Base-by-base conservation (phyloP, 2,329 filamentous ascomycete genomes). In the Metarhizium brunneum region DNA sequence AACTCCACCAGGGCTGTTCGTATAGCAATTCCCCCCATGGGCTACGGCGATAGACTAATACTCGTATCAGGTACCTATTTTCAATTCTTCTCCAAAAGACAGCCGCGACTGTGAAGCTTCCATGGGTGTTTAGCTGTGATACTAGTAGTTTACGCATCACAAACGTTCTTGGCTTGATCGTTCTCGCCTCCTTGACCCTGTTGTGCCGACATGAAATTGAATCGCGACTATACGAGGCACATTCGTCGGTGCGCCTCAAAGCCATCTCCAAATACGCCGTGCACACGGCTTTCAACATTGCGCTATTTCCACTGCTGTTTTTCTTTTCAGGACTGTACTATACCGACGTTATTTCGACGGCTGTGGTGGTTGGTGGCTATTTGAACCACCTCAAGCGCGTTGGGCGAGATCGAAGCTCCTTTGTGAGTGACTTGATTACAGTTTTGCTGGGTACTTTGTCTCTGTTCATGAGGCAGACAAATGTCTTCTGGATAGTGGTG, bases 281-380 rank as follows among this genome's bases (percentile, higher is more conserved):
- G 30, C 83, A 90, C 62, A 84, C 83, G 0, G 87, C 86, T 2
- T 65, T 94, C 61, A 96, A 96, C 61, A 82, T 95, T 45, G 84
- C 84, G 18, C 75, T 96, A 0, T 96, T 97, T 59, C 94, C 94
- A 0, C 83, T 92, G 0, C 69, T 99, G 0, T 96, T 96, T 77
- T 99, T 99, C 78, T 99, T 99, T 71, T 94, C 90, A 0, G 91
- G 84, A 0, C 76, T 99, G 7, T 99, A 95, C 70, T 99, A 99
- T 69, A 99, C 94, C 0, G 94, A 99, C 69, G 81, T 96, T 2
- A 78, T 88, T 52, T 95, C 92, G 0, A 88, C 91, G 0, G 75
- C 88, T 7, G 78, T 84, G 1, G 89, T 96, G 0, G 72, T 96
- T 8, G 68, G 83, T 2, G 82, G 84, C 1, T 94, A 92, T 65